A percentile compares a stretch with the other conserved stretches of the same genome.
Evolutionary conservation across 208 protist genomes (phyloP).

Genomic region (Naegleria gruberi): DNA sequence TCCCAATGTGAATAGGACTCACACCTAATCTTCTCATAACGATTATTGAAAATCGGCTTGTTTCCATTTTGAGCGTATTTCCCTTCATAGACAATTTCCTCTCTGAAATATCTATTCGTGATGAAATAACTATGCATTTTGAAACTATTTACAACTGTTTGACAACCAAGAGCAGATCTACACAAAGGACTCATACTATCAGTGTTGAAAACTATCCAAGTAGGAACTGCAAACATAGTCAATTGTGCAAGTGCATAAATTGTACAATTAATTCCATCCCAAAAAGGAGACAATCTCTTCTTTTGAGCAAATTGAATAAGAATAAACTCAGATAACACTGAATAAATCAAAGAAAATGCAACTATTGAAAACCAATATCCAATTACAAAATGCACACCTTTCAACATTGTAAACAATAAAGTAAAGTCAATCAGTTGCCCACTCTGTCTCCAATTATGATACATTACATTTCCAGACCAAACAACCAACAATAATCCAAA

Average conservation of each 20-base stretch:
- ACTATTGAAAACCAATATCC: background rate
- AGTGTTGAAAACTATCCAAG: background rate
- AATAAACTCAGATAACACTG: background rate
- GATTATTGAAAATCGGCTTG: background rate
- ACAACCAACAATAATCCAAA: background rate
- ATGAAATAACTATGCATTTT: constrained; percentile 21
- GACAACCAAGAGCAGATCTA: background rate
- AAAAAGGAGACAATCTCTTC: background rate
- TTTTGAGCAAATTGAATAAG: background rate
- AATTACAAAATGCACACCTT: background rate
- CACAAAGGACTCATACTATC: background rate
- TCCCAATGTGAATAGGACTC: background rate
- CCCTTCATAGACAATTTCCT: background rate
- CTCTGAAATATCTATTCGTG: background rate
- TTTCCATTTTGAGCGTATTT: background rate
- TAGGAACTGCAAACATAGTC: background rate
- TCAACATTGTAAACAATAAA: background rate
- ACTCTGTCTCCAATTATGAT: background rate
- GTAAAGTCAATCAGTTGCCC: background rate
- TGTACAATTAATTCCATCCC: background rate
- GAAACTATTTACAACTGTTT: background rate
- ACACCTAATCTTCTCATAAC: background rate
- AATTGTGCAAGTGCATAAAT: background rate
- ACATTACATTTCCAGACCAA: background rate
- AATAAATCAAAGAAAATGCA: background rate